Percentiles rank a stretch among this genome's conserved stretches.
Conservation (phyloP, 768 basidiomycete species). For the Tulasnella sp. region DNA sequence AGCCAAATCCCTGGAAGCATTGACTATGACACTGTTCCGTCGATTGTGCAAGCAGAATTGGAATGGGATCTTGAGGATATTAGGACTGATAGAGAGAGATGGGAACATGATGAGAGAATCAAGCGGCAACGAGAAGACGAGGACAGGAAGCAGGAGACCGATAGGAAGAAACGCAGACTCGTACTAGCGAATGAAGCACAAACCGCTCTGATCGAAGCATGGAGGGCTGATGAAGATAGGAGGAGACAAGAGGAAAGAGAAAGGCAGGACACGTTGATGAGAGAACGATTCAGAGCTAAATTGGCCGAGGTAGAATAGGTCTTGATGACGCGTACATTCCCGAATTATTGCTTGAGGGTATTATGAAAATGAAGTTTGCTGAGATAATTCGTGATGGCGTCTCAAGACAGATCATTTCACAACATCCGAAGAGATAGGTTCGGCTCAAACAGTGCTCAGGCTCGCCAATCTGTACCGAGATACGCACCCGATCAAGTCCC, state of each 20-base stretch:
- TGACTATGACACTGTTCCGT: too few relatives aligned
- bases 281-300: not conserved
- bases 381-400: too few relatives aligned
- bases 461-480: too few relatives aligned
- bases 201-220: not conserved
- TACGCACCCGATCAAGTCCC: too few relatives aligned
- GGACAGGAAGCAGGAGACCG: not conserved
- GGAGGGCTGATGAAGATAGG: conserved; percentile 5
- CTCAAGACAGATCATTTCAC: too few relatives aligned
- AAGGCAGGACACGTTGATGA: not conserved
- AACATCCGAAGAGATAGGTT: too few relatives aligned
- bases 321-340: too few relatives aligned
- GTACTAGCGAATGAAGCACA: not conserved
- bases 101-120: not conserved
- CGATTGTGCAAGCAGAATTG: not conserved
- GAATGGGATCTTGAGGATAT: conserved; percentile 5
- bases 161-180: not conserved
- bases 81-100: not conserved
- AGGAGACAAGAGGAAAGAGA: not conserved
- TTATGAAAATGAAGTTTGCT: too few relatives aligned
- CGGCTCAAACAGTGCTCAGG: too few relatives aligned
- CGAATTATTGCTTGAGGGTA: too few relatives aligned
- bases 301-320: too few relatives aligned
- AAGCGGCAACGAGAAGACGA: not conserved
- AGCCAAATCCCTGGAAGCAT: too few relatives aligned